Percentiles rank a stretch among this genome's conserved stretches.
phyloP scores from a whole-genome alignment of 2,329 filamentous ascomycete genomes.

The Shiraia sp. region DNA sequence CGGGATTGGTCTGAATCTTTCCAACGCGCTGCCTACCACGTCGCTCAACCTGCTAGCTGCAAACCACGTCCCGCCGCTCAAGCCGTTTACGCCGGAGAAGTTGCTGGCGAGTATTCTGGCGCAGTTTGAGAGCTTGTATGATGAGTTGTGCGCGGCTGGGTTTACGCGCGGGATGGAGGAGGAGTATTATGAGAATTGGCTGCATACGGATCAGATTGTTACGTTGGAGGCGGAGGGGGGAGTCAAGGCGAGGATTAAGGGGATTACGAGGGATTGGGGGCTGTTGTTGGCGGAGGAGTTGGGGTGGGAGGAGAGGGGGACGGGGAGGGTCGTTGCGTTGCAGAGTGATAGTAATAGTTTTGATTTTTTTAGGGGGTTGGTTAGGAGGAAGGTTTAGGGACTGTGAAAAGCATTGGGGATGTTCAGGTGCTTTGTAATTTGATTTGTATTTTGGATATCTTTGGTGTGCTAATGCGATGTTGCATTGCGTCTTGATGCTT shows the following conservation, averaged over 20 bases:
- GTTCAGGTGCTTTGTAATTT: no score
- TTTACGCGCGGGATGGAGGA: constrained; percentile 75
- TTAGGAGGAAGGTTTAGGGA: constrained; percentile 77
- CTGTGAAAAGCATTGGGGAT: no score
- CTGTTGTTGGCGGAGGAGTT: constrained; percentile 84
- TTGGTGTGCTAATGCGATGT: no score
- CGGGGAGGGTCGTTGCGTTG: constrained; percentile 78
- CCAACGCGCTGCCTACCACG: constrained; percentile 83
- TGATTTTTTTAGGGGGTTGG: constrained; percentile 89
- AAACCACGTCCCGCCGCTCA: constrained; percentile 40
- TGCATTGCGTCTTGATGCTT: no score
- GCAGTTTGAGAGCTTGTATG: constrained; percentile 76
- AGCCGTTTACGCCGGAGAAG: constrained; percentile 72
- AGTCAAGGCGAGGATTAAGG: constrained; percentile 73
- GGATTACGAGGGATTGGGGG: constrained; percentile 91
- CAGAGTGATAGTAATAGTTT: constrained; percentile 99
- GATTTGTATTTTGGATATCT: no score
- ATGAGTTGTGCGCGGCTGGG: constrained; percentile 71
- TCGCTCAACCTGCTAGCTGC: constrained; percentile 75
- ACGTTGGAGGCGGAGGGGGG: constrained; percentile 82
- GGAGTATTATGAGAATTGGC: constrained; percentile 69
- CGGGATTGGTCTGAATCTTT: constrained; percentile 81
- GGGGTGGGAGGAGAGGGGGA: constrained; percentile 70
- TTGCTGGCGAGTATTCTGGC: constrained; percentile 81
- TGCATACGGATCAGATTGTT: constrained; percentile 69